phyloP scores from a whole-genome alignment of 1,139 yeast species.

The Nadsonia starkeyi-henricii region DNA sequence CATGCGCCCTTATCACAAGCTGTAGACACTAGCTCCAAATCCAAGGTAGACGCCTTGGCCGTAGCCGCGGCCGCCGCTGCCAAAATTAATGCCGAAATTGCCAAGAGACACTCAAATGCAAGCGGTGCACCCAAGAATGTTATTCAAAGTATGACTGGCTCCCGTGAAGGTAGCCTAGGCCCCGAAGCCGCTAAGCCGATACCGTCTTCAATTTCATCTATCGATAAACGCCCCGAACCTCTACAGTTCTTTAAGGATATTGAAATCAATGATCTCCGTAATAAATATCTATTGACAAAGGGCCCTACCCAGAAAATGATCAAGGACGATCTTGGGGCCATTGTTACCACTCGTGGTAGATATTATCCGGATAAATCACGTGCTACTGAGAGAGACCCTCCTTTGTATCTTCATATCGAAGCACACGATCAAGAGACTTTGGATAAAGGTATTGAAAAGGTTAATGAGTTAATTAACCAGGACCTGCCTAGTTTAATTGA shows the following conservation, averaged over 20 bases:
- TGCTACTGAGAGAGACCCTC: conserved; percentile 25
- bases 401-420: conserved; percentile 22
- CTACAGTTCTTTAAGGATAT: conserved; percentile 16
- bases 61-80: conserved; percentile 25
- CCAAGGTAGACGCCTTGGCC: conserved; percentile 16
- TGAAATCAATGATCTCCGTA: conserved; percentile 26
- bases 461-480: conserved; percentile 21
- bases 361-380: conserved; percentile 25
- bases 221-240: conserved; percentile 3
- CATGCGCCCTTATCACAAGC: neutral
- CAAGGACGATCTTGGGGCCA: conserved; percentile 21
- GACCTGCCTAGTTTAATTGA: conserved; percentile 23
- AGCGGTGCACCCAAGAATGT: neutral
- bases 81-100: conserved; percentile 21
- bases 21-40: neutral
- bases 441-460: conserved; percentile 20
- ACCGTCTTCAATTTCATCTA: conserved; percentile 2
- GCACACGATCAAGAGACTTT: conserved; percentile 19
- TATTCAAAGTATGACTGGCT: neutral
- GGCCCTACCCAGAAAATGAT: conserved; percentile 22
- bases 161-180: neutral
- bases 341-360: conserved; percentile 23
- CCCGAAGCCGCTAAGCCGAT: conserved; percentile 1
- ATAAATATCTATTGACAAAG: conserved; percentile 26
- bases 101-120: conserved; percentile 3